Evolutionary conservation across 257 asterid species (phyloP).

Genomic region (Solanum pimpinellifolium): DNA sequence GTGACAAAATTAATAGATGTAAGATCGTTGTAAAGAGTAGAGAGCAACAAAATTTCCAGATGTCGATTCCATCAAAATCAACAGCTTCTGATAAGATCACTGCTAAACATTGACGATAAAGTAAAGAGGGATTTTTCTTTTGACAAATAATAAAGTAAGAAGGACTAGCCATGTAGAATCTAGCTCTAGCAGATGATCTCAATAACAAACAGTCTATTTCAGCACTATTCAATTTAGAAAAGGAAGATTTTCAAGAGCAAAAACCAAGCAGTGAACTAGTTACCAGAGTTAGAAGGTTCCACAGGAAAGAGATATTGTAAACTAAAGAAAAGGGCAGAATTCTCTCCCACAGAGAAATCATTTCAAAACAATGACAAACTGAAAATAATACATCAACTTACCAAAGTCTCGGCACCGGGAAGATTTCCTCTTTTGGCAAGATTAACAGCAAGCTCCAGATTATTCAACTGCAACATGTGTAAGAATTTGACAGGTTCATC

Average conservation of each 20-base stretch:
- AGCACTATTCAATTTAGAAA: neutral
- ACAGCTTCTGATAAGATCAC: neutral
- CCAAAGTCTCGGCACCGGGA: slow-evolving; percentile 99
- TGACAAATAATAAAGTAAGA: neutral
- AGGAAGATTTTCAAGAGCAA: neutral
- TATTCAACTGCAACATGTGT: slow-evolving; percentile 54
- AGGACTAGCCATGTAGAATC: neutral
- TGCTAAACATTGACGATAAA: neutral
- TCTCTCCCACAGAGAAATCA: neutral
- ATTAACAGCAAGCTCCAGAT: slow-evolving; percentile 98
- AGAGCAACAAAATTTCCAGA: neutral
- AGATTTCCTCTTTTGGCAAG: slow-evolving; percentile 99
- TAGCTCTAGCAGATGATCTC: neutral
- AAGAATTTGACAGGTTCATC: neutral
- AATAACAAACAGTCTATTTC: neutral
- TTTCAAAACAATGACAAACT: neutral
- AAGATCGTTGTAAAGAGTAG: neutral
- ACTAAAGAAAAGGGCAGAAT: neutral
- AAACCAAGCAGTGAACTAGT: neutral
- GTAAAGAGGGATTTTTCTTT: neutral
- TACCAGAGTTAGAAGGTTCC: neutral
- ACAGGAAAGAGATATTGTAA: neutral
- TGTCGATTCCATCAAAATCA: neutral
- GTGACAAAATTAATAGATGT: neutral
- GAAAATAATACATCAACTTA: slow-evolving; percentile 15